phyloP scores from a whole-genome alignment of 805 yeast species.

The Zygosaccharomyces bisporus region DNA sequence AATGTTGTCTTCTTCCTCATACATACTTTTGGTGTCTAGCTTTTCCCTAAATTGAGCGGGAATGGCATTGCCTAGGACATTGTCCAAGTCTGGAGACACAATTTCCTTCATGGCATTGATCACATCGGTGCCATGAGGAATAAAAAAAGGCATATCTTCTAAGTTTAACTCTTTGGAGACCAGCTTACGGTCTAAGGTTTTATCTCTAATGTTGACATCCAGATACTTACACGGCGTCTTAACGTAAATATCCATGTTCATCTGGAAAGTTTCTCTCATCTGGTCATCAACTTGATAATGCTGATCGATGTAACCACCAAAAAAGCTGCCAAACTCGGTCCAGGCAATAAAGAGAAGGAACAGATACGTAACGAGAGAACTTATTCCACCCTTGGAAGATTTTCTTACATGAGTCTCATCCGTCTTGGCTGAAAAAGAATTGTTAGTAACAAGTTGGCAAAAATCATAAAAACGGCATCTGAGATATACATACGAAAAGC shows the following conservation, averaged over 20 bases:
- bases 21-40: constrained; percentile 37
- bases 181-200: constrained; percentile 69
- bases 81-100: constrained; percentile 60
- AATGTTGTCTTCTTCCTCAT: constrained; percentile 19
- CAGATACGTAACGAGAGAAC: constrained; percentile 62
- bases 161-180: constrained; percentile 73
- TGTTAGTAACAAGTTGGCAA: neutral
- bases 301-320: constrained; percentile 78
- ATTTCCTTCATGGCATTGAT: constrained; percentile 45
- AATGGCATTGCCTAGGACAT: constrained; percentile 59
- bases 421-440: constrained; percentile 50
- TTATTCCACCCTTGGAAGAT: constrained; percentile 71
- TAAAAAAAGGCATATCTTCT: constrained; percentile 57
- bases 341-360: constrained; percentile 66
- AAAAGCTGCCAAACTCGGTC: constrained; percentile 78
- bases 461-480: neutral
- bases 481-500: constrained; percentile 55
- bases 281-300: constrained; percentile 70
- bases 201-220: constrained; percentile 72
- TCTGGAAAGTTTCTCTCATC: constrained; percentile 52
- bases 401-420: constrained; percentile 66
- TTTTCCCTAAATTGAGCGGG: constrained; percentile 58
- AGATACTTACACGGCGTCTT: constrained; percentile 79
- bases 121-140: constrained; percentile 49
- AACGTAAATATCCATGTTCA: constrained; percentile 77